phyloP scores from a whole-genome alignment of 2,329 filamentous ascomycete species.

The Ophiocordyceps camponoti-leonardi region DNA sequence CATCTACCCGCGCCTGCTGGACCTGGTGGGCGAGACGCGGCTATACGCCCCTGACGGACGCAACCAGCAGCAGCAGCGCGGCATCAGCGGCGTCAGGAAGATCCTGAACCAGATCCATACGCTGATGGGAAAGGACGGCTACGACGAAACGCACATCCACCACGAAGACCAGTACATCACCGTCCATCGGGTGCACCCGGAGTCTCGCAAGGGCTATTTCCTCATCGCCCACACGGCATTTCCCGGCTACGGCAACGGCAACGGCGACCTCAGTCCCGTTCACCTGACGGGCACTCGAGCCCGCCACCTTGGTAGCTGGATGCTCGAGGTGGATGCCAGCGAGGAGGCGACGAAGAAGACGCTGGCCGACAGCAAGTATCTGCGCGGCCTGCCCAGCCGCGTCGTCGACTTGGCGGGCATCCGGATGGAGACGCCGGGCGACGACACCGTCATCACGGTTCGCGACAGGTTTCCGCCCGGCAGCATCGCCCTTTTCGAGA shows the following conservation, averaged over 20 bases:
- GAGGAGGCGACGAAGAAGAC: constrained; percentile 49
- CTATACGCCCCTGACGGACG: constrained; percentile 56
- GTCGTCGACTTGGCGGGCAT: constrained; percentile 61
- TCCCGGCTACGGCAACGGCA: constrained; percentile 73
- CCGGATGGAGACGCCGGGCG: constrained; percentile 50
- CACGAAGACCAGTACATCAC: constrained; percentile 95
- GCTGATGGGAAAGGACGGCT: constrained; percentile 87
- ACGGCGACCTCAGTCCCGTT: constrained; percentile 64
- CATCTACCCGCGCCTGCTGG: constrained; percentile 82
- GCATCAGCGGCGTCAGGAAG: constrained; percentile 83
- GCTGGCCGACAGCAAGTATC: constrained; percentile 48
- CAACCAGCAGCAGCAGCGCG: constrained; percentile 54
- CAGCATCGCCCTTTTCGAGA: constrained; percentile 89
- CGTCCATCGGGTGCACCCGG: constrained; percentile 84
- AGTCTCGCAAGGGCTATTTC: constrained; percentile 85
- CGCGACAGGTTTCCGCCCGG: constrained; percentile 78
- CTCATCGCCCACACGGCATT: constrained; percentile 93
- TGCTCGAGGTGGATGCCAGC: constrained; percentile 70
- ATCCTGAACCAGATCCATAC: constrained; percentile 89
- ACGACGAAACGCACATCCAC: constrained; percentile 90
- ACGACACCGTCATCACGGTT: constrained; percentile 65
- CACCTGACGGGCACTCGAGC: constrained; percentile 71
- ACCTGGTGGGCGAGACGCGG: constrained; percentile 78
- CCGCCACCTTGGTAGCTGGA: constrained; percentile 79
- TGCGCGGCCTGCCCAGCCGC: constrained; percentile 72